Percentiles rank a stretch among this genome's conserved stretches.
phyloP scores from a whole-genome alignment of 106 monocot species.

The Posidonia australis region DNA sequence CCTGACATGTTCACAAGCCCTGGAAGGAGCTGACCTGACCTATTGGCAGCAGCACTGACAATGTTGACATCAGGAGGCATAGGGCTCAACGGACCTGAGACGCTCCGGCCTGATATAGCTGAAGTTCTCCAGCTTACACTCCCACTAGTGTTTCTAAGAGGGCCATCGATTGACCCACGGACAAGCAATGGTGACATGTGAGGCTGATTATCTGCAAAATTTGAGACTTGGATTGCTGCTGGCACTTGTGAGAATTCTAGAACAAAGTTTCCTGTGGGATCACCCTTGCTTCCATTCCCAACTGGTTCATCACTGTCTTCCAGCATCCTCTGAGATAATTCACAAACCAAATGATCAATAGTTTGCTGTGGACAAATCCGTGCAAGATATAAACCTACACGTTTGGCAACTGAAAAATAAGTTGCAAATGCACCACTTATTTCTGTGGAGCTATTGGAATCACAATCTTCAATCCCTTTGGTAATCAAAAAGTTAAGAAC shows the following conservation, averaged over 20 bases:
- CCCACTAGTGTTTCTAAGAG: conserved; percentile 62
- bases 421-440: conserved; percentile 90
- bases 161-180: conserved; percentile 85
- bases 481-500: conserved; percentile 89
- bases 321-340: conserved; percentile 91
- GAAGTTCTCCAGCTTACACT: conserved; percentile 92
- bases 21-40: conserved; percentile 91
- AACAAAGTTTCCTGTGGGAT: conserved; percentile 49
- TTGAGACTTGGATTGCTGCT: conserved; percentile 42
- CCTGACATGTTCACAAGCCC: conserved; percentile 93
- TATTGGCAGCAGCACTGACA: conserved; percentile 41
- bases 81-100: conserved; percentile 86
- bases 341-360: conserved; percentile 92
- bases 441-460: conserved; percentile 90
- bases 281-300: conserved; percentile 37
- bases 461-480: conserved; percentile 97
- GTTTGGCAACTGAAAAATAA: conserved; percentile 95
- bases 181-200: conserved; percentile 99
- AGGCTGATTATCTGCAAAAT: conserved; percentile 68
- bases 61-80: conserved; percentile 59
- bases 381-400: conserved; percentile 91
- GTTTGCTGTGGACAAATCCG: conserved; percentile 96
- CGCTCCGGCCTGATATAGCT: conserved; percentile 58
- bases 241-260: conserved; percentile 92
- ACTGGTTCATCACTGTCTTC: conserved; percentile 68